A percentile compares a stretch with the other conserved stretches of the same genome.
phyloP scores from a whole-genome alignment of 2,329 filamentous ascomycete species.

The Lachnellula suecica region DNA sequence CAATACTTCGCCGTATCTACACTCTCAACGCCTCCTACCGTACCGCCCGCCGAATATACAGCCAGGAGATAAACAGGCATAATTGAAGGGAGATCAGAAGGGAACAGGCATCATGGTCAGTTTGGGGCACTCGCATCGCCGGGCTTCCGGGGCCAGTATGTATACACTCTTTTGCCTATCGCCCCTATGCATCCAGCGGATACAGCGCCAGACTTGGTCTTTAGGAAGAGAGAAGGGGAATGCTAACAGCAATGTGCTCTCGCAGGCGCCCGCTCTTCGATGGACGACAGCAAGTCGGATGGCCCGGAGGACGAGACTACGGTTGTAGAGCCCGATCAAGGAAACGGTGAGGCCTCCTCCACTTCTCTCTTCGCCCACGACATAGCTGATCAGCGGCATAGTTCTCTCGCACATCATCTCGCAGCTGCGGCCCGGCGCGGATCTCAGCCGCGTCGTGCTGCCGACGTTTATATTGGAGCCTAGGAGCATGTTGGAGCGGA shows the following conservation, averaged over 20 bases:
- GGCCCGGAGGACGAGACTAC: constrained; percentile 70
- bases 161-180: constrained; percentile 5
- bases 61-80: too few species aligned
- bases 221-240: neutral
- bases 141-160: constrained; percentile 43
- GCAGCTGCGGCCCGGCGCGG: constrained; percentile 90
- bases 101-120: too few species aligned
- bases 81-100: too few species aligned
- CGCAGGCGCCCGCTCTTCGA: constrained; percentile 41
- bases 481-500: constrained; percentile 95
- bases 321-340: constrained; percentile 87
- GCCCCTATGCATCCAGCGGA: neutral
- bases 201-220: neutral
- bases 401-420: constrained; percentile 97
- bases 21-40: too few species aligned
- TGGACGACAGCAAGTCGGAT: constrained; percentile 32
- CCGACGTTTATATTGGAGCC: constrained; percentile 98
- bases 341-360: constrained; percentile 90
- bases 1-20: too few species aligned
- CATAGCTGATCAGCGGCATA: constrained; percentile 38
- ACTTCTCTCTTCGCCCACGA: too few species aligned
- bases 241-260: constrained; percentile 7
- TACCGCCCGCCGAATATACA: too few species aligned
- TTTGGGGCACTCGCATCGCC: constrained; percentile 45
- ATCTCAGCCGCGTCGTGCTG: constrained; percentile 89